phyloP scores from a whole-genome alignment of 2,329 filamentous ascomycete species.

The Aureobasidium leucospermi region DNA sequence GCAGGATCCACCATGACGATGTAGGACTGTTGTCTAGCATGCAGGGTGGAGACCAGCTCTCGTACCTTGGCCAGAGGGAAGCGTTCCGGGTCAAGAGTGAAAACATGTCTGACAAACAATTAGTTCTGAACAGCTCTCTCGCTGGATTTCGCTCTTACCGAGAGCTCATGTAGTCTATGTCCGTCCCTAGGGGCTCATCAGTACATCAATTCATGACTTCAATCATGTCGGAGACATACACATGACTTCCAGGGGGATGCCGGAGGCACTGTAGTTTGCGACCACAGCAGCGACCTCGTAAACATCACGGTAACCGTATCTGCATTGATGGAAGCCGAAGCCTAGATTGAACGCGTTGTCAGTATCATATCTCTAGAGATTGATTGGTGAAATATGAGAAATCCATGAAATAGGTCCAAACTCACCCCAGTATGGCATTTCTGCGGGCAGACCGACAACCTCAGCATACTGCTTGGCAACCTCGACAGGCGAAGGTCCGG shows the following conservation, averaged over 20 bases:
- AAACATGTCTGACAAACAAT: conserved; percentile 42
- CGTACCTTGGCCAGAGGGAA: conserved; percentile 57
- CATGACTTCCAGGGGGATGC: conserved; percentile 64
- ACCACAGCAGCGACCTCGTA: conserved; percentile 61
- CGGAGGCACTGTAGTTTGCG: conserved; percentile 57
- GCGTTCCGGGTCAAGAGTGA: conserved; percentile 57
- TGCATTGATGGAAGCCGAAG: conserved; percentile 45
- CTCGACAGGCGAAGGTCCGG: conserved; percentile 39
- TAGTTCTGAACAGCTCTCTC: too few relatives aligned
- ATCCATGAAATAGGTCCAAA: too few relatives aligned
- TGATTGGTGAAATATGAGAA: too few relatives aligned
- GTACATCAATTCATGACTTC: too few relatives aligned
- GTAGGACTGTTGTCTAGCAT: conserved; percentile 28
- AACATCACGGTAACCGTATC: conserved; percentile 48
- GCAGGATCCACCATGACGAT: conserved; percentile 69
- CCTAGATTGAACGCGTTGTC: conserved; percentile 25
- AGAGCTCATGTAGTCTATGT: too few relatives aligned
- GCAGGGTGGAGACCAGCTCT: conserved; percentile 56
- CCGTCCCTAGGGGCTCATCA: conserved; percentile 18
- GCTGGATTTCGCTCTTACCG: too few relatives aligned
- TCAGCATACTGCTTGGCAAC: conserved; percentile 45
- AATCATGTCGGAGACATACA: not conserved
- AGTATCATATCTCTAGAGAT: not conserved
- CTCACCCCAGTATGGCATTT: conserved; percentile 41
- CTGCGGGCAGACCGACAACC: conserved; percentile 40